Conservation (phyloP, 768 basidiomycete species). For the Tylopilus subfusipes region DNA sequence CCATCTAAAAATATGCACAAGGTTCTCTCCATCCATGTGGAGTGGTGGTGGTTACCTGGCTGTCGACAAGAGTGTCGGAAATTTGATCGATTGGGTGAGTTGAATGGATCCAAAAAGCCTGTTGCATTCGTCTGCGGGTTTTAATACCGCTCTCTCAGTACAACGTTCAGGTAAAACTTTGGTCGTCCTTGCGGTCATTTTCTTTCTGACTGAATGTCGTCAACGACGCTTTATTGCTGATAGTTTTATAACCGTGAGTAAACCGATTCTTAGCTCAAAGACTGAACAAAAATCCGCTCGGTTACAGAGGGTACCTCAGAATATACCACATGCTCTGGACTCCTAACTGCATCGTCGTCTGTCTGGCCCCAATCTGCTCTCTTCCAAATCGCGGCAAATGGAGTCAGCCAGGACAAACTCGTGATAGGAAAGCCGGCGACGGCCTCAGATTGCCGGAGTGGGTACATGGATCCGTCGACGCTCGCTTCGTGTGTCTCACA, state of each 20-base stretch:
- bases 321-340: constrained; percentile 37
- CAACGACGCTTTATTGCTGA: not conserved
- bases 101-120: not conserved
- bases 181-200: not conserved
- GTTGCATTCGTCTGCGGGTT: not conserved
- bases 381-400: constrained; percentile 49
- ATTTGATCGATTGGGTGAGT: constrained; percentile 44
- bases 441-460: constrained; percentile 49
- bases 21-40: constrained; percentile 21
- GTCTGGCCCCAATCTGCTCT: constrained; percentile 43
- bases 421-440: constrained; percentile 73
- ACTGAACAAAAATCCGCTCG: not conserved
- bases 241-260: constrained; percentile 30
- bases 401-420: constrained; percentile 59
- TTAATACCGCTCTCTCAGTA: constrained; percentile 4
- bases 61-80: constrained; percentile 35
- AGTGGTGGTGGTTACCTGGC: constrained; percentile 35
- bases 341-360: constrained; percentile 39
- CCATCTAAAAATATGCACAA: not conserved
- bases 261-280: not conserved
- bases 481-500: constrained; percentile 59
- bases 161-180: constrained; percentile 37
- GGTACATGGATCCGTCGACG: constrained; percentile 51
- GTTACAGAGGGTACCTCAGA: constrained; percentile 34
- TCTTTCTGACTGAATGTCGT: not conserved